phyloP scores from a whole-genome alignment of 495 filamentous ascomycete genomes.

The Trichoderma parareesei region DNA sequence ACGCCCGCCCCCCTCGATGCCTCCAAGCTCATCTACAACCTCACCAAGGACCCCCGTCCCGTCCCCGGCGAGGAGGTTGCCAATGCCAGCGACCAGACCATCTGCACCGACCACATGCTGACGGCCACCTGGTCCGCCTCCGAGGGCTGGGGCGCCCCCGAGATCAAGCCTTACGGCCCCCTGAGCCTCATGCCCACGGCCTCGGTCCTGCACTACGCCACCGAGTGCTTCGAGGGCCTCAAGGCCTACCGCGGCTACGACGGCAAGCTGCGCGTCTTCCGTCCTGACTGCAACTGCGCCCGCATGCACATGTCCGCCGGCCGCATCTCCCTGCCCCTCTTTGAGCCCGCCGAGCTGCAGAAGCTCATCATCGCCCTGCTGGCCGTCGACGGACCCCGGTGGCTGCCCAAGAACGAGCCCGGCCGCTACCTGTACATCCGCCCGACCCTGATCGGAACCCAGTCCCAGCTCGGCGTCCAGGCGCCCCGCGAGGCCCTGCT shows the following conservation, averaged over 20 bases:
- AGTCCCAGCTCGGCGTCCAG: constrained; percentile 71
- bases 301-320: constrained; percentile 66
- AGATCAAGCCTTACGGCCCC: constrained; percentile 72
- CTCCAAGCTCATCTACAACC: constrained; percentile 61
- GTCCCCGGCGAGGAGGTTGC: constrained; percentile 54
- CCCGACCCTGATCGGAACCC: constrained; percentile 78
- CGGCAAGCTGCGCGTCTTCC: constrained; percentile 76
- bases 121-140: constrained; percentile 59
- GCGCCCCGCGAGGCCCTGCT: constrained; percentile 74
- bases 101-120: constrained; percentile 90
- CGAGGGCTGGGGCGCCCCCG: constrained; percentile 68
- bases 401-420: constrained; percentile 63
- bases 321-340: constrained; percentile 70
- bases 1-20: constrained; percentile 49
- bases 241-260: constrained; percentile 81
- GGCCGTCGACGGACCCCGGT: constrained; percentile 63
- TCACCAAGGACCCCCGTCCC: constrained; percentile 55
- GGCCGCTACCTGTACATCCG: constrained; percentile 67
- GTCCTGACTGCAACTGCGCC: constrained; percentile 65
- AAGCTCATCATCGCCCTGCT: constrained; percentile 65
- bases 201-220: constrained; percentile 83
- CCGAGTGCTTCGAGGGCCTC: constrained; percentile 86
- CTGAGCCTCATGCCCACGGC: constrained; percentile 76
- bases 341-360: constrained; percentile 62
- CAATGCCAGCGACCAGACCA: constrained; percentile 37